phyloP scores from a whole-genome alignment of 2,329 filamentous ascomycete genomes.

The Trichophyton schoenleinii region DNA sequence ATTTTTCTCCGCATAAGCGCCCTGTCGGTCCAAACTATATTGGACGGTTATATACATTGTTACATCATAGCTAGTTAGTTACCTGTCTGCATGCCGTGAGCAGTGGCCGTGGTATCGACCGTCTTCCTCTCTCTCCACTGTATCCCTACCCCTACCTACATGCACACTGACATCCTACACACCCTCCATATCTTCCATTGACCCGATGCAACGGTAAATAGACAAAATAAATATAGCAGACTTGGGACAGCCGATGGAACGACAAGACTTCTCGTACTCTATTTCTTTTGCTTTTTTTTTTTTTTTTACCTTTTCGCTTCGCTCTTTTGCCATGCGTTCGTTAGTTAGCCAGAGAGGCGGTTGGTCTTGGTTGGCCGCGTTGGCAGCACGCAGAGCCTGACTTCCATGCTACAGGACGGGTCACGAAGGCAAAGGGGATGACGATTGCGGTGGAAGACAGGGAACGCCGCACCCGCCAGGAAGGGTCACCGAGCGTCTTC shows the following conservation, averaged over 20 bases:
- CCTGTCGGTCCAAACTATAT: neutral
- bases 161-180: neutral
- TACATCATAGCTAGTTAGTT: neutral
- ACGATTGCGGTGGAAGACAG: neutral
- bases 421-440: neutral
- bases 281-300: neutral
- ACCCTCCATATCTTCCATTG: neutral
- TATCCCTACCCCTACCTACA: neutral
- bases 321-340: neutral
- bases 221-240: slow-evolving; percentile 1
- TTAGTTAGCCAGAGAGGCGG: neutral
- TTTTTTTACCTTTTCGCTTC: neutral
- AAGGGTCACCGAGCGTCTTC: neutral
- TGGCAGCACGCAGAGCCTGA: neutral
- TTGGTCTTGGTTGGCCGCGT: neutral
- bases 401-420: neutral
- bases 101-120: slow-evolving; percentile 1
- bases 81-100: neutral
- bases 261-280: neutral
- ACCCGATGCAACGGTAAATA: slow-evolving; percentile 5
- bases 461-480: neutral
- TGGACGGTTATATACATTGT: neutral
- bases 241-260: neutral
- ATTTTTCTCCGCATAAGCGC: slow-evolving; percentile 1
- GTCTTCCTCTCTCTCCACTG: neutral